Percentiles rank a stretch among this genome's conserved stretches.
Conservation (phyloP, 1,284 basidiomycete genomes). For the Melampsora abietis-canadensis region DNA sequence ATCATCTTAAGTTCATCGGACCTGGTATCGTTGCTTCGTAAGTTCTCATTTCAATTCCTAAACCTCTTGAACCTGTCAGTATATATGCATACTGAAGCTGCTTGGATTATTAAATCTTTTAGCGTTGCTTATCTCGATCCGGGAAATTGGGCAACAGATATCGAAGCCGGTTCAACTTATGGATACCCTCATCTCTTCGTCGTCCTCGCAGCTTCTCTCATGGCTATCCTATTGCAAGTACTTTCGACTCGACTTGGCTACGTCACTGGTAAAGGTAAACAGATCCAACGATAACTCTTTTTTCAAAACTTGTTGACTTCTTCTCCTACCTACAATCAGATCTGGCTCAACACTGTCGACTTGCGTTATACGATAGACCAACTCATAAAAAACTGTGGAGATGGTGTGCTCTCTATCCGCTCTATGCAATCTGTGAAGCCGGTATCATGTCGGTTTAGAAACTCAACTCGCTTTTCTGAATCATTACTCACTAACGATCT, state of each 20-base stretch:
- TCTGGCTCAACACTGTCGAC: constrained; percentile 50
- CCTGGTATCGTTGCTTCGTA: constrained; percentile 55
- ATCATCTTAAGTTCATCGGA: constrained; percentile 55
- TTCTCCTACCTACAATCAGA: constrained; percentile 48
- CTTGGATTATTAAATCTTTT: not conserved
- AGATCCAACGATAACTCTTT: not conserved
- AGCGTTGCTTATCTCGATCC: constrained; percentile 9
- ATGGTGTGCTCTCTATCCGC: constrained; percentile 67
- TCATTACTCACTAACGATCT: not conserved
- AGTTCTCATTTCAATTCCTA: constrained; percentile 51
- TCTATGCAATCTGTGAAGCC: constrained; percentile 65
- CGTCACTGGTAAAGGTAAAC: constrained; percentile 54
- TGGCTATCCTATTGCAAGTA: constrained; percentile 54
- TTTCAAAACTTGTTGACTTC: constrained; percentile 46
- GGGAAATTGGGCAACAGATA: constrained; percentile 52
- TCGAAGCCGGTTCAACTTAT: constrained; percentile 52
- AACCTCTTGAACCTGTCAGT: not conserved
- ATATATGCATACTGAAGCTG: too few relatives aligned
- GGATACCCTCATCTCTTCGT: constrained; percentile 84
- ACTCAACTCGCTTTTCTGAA: not conserved
- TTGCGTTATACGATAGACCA: constrained; percentile 62
- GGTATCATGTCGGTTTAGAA: constrained; percentile 71
- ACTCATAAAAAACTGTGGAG: constrained; percentile 64
- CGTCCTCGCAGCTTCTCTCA: constrained; percentile 60
- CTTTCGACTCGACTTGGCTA: constrained; percentile 59